These are phyloP conservation scores for Paramyrothecium sp. DNA, from an alignment of 2,329 filamentous ascomycete species.

Conservation along the genomic window DNA sequence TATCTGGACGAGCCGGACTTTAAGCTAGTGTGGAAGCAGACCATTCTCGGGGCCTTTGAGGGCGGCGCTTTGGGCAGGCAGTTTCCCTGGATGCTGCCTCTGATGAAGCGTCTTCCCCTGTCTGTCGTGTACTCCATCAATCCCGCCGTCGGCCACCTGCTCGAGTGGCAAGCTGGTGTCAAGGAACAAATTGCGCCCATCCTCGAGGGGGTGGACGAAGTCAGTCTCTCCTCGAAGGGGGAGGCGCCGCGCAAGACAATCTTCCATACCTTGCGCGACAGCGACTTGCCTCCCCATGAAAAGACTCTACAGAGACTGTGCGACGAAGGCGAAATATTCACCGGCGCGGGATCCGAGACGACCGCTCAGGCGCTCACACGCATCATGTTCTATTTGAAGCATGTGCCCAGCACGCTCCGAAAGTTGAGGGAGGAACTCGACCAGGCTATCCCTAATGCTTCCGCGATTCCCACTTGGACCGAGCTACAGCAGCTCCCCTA, in stretches of 20 bases:
- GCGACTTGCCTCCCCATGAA: constrained; percentile 26
- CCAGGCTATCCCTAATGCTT: constrained; percentile 5
- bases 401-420: constrained; percentile 22
- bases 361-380: constrained; percentile 29
- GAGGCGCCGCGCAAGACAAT: constrained; percentile 19
- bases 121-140: constrained; percentile 15
- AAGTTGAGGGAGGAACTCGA: constrained; percentile 32
- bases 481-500: constrained; percentile 32
- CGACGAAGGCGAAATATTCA: constrained; percentile 29
- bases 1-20: constrained; percentile 26
- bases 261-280: constrained; percentile 26
- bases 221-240: not conserved
- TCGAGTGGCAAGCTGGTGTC: not conserved
- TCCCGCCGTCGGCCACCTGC: constrained; percentile 4
- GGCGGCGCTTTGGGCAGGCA: constrained; percentile 15
- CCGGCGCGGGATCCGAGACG: constrained; percentile 36
- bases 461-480: constrained; percentile 17
- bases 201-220: constrained; percentile 8
- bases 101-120: constrained; percentile 16
- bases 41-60: constrained; percentile 9
- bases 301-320: constrained; percentile 28
- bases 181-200: not conserved
- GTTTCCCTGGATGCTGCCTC: constrained; percentile 14
- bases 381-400: constrained; percentile 33
- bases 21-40: constrained; percentile 22